phyloP scores from a whole-genome alignment of 164 flowering plant species.

The Magnolia sinica region DNA sequence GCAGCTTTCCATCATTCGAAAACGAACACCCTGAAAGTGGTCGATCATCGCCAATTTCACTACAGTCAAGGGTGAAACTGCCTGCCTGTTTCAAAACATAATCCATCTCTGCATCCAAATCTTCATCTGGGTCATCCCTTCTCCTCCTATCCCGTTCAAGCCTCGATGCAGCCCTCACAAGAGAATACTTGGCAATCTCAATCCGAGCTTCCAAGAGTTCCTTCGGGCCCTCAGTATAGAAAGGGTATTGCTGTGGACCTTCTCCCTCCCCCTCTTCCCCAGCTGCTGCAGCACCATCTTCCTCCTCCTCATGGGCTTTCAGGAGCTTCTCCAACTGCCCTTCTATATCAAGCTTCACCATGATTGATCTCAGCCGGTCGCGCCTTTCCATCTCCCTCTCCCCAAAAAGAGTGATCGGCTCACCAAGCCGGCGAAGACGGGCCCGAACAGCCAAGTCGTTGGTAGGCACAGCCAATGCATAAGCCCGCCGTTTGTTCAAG shows the following conservation, averaged over 20 bases:
- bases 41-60: constrained; percentile 90
- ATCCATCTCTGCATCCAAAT: constrained; percentile 76
- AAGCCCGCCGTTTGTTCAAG: constrained; percentile 78
- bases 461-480: constrained; percentile 93
- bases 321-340: constrained; percentile 88
- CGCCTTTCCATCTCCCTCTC: constrained; percentile 97
- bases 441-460: constrained; percentile 86
- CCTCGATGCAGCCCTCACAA: constrained; percentile 59
- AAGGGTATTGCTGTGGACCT: constrained; percentile 64
- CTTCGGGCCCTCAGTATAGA: constrained; percentile 81
- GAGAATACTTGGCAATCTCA: constrained; percentile 68
- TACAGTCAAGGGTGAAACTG: constrained; percentile 60
- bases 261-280: constrained; percentile 59
- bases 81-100: constrained; percentile 63
- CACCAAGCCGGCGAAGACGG: constrained; percentile 86
- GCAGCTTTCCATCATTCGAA: constrained; percentile 67
- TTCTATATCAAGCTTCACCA: constrained; percentile 80
- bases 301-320: constrained; percentile 93
- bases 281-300: constrained; percentile 48
- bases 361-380: constrained; percentile 69
- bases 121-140: constrained; percentile 94
- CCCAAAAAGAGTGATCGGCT: constrained; percentile 89
- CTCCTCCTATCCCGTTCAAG: constrained; percentile 68
- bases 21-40: constrained; percentile 91
- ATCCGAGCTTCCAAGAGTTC: constrained; percentile 66